Conservation (phyloP, 1,139 yeast genomes). For the Magnusiomyces magnusii region DNA sequence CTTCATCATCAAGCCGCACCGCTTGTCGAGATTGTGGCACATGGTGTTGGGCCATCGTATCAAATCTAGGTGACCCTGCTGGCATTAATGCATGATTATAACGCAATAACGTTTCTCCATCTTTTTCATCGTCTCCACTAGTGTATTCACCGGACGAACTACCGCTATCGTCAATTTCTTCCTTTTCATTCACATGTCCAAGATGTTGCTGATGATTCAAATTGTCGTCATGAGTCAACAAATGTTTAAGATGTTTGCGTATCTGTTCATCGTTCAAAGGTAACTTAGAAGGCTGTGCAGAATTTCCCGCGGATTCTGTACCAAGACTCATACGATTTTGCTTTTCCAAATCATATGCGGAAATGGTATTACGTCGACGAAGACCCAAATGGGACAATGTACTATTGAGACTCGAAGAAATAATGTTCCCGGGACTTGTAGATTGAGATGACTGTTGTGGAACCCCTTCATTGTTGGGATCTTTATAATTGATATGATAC, state of each 20-base stretch:
- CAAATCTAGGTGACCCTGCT: neutral
- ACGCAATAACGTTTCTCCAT: neutral
- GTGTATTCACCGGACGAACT: slow-evolving; percentile 5
- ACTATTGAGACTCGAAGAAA: slow-evolving; percentile 19
- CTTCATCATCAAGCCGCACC: slow-evolving; percentile 17
- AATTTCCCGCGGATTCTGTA: neutral
- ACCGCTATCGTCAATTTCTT: slow-evolving; percentile 8
- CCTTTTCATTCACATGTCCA: slow-evolving; percentile 5
- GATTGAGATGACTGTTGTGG: slow-evolving; percentile 7
- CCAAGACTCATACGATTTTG: neutral
- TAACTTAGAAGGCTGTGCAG: neutral
- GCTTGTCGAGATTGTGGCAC: slow-evolving; percentile 5
- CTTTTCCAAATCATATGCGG: slow-evolving; percentile 4
- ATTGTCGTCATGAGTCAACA: neutral
- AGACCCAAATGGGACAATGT: slow-evolving; percentile 27
- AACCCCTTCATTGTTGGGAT: slow-evolving; percentile 3
- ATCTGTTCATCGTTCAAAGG: slow-evolving; percentile 8
- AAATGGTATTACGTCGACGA: neutral
- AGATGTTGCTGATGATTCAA: no score
- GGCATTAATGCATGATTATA: neutral
- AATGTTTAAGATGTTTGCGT: slow-evolving; percentile 6
- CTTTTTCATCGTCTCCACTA: slow-evolving; percentile 3
- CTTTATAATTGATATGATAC: slow-evolving; percentile 25
- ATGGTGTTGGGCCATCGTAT: neutral
- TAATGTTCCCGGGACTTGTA: neutral